Percentiles rank a stretch among this genome's conserved stretches.
Evolutionary conservation across 2,329 filamentous ascomycete genomes (phyloP).

Genomic region (Cytospora piceae): DNA sequence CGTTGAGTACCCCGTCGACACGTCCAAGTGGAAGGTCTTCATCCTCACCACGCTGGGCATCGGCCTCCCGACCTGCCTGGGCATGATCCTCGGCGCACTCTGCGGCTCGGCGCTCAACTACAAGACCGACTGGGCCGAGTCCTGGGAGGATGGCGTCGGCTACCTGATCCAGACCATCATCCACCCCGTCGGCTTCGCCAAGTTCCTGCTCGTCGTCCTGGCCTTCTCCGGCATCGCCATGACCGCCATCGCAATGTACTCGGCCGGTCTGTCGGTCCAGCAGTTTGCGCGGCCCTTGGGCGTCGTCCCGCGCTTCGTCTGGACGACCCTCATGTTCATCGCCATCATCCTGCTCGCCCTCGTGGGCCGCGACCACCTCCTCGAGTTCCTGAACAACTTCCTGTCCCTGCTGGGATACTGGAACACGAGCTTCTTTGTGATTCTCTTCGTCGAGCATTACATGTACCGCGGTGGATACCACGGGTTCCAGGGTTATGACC

Average conservation of each 20-base stretch:
- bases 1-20: constrained; percentile 51
- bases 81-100: constrained; percentile 51
- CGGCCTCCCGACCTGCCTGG: constrained; percentile 51
- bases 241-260: constrained; percentile 51
- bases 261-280: constrained; percentile 43
- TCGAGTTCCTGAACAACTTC: constrained; percentile 51
- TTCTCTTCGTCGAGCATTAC: constrained; percentile 53
- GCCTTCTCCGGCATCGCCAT: constrained; percentile 50
- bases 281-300: constrained; percentile 49
- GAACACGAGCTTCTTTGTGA: constrained; percentile 52
- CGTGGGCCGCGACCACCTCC: constrained; percentile 47
- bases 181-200: constrained; percentile 50
- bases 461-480: constrained; percentile 46
- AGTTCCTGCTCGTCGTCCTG: constrained; percentile 45
- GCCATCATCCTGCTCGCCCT: constrained; percentile 50
- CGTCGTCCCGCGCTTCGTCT: constrained; percentile 51
- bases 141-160: constrained; percentile 48
- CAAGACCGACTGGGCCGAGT: constrained; percentile 43
- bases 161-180: constrained; percentile 50
- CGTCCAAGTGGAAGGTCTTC: constrained; percentile 51
- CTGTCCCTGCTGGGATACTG: constrained; percentile 54
- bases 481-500: constrained; percentile 48
- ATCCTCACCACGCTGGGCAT: constrained; percentile 52
- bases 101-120: constrained; percentile 48
- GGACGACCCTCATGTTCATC: constrained; percentile 50